Evolutionary conservation across 192 early-diverging fungal species (phyloP).

Genomic region (Jimgerdemannia flammicorona): DNA sequence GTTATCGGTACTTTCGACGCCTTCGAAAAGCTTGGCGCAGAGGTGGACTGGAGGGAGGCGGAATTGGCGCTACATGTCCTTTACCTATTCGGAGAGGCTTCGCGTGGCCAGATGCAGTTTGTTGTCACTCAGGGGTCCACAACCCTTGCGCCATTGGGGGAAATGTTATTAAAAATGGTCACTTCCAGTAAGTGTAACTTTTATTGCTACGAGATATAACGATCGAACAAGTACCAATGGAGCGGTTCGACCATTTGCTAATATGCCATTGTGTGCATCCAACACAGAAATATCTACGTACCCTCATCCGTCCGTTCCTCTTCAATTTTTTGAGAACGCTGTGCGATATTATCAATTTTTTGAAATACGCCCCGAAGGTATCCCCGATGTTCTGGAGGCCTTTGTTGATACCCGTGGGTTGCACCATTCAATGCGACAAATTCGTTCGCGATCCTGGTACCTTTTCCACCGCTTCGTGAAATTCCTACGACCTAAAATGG

Average conservation of each 20-base stretch:
- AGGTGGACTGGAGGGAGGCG: conserved; percentile 67
- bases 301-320: conserved; percentile 69
- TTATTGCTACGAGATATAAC: too few species aligned
- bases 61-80: conserved; percentile 74
- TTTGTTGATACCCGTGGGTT: conserved; percentile 79
- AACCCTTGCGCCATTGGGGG: conserved; percentile 47
- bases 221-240: too few species aligned
- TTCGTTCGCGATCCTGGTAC: conserved; percentile 83
- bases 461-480: conserved; percentile 84
- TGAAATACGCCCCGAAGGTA: conserved; percentile 53
- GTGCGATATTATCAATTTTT: conserved; percentile 71
- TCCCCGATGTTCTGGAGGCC: conserved; percentile 64
- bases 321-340: conserved; percentile 73
- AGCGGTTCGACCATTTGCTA: too few species aligned
- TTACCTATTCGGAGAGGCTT: conserved; percentile 68
- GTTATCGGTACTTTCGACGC: conserved; percentile 60
- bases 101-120: conserved; percentile 44
- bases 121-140: conserved; percentile 27
- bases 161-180: conserved; percentile 62
- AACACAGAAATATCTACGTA: conserved; percentile 60
- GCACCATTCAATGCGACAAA: conserved; percentile 63
- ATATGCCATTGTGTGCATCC: too few species aligned
- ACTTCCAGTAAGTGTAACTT: conserved; percentile 44
- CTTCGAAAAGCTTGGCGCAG: conserved; percentile 39
- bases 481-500: conserved; percentile 52